A percentile compares a stretch with the other conserved stretches of the same genome.
phyloP scores from a whole-genome alignment of 2,329 filamentous ascomycete genomes.

The Venturia carpophila region DNA sequence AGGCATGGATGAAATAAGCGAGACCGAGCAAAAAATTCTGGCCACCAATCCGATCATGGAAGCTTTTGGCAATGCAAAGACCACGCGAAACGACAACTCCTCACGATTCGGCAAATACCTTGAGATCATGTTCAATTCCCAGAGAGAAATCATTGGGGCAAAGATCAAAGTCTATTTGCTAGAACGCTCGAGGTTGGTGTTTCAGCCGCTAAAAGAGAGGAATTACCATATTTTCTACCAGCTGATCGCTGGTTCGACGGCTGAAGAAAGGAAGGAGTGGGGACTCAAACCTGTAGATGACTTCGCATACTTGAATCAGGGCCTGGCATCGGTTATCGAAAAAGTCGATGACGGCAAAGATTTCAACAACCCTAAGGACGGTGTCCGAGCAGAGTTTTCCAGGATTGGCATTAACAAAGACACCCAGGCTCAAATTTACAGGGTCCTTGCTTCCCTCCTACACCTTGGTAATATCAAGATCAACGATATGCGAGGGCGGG shows the following conservation, averaged over 20 bases:
- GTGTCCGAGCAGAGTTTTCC: slow-evolving; percentile 74
- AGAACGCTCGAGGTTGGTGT: slow-evolving; percentile 90
- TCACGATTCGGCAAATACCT: slow-evolving; percentile 99
- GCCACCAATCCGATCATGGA: slow-evolving; percentile 99
- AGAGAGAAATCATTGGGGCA: slow-evolving; percentile 93
- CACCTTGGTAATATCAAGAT: slow-evolving; percentile 98
- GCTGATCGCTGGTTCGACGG: slow-evolving; percentile 82
- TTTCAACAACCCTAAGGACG: slow-evolving; percentile 50
- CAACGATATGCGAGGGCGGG: slow-evolving; percentile 62
- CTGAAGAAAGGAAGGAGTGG: slow-evolving; percentile 72
- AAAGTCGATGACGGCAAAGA: slow-evolving; percentile 94
- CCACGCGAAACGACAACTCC: slow-evolving; percentile 98
- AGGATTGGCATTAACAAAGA: slow-evolving; percentile 74
- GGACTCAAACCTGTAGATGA: slow-evolving; percentile 75
- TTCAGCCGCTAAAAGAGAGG: slow-evolving; percentile 92
- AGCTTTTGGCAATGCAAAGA: slow-evolving; percentile 98
- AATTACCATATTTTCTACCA: slow-evolving; percentile 99
- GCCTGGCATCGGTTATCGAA: slow-evolving; percentile 81
- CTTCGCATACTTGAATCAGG: slow-evolving; percentile 95
- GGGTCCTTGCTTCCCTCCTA: slow-evolving; percentile 77
- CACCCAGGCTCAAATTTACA: slow-evolving; percentile 81
- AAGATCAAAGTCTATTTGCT: slow-evolving; percentile 95
- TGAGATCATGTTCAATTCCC: slow-evolving; percentile 96
- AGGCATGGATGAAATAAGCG: slow-evolving; percentile 77
- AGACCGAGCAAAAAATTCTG: slow-evolving; percentile 96